Evolutionary conservation across 768 basidiomycete genomes (phyloP).

Genomic region (Trametes cinnabarina): DNA sequence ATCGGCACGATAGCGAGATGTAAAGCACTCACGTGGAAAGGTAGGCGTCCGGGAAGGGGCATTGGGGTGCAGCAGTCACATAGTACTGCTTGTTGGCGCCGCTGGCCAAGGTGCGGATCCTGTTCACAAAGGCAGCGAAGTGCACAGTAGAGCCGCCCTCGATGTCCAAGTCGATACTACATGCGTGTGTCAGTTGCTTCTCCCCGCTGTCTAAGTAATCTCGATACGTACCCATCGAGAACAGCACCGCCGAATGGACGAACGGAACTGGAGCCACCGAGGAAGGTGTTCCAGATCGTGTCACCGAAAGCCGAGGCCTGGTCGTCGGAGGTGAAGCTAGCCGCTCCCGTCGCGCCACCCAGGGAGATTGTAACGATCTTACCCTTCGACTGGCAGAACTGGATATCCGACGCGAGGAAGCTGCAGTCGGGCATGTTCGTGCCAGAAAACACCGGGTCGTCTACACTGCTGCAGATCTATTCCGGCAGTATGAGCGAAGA

Average conservation of each 20-base stretch:
- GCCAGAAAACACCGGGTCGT: slow-evolving; percentile 58
- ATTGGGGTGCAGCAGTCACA: slow-evolving; percentile 63
- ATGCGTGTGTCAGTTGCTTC: neutral
- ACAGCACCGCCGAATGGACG: slow-evolving; percentile 72
- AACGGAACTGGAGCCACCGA: slow-evolving; percentile 59
- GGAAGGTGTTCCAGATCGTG: slow-evolving; percentile 70
- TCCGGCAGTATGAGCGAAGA: neutral
- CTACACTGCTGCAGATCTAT: slow-evolving; percentile 63
- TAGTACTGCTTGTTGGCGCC: slow-evolving; percentile 61
- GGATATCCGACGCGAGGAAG: slow-evolving; percentile 58
- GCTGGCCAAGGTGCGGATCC: slow-evolving; percentile 49
- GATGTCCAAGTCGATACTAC: slow-evolving; percentile 65
- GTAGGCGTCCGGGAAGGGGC: slow-evolving; percentile 66
- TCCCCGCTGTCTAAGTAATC: neutral
- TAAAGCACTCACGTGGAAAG: slow-evolving; percentile 38
- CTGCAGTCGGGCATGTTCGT: slow-evolving; percentile 62
- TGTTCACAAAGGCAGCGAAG: slow-evolving; percentile 41
- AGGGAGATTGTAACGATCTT: slow-evolving; percentile 40
- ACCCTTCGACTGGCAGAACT: slow-evolving; percentile 53
- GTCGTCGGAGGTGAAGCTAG: slow-evolving; percentile 55
- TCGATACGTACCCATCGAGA: slow-evolving; percentile 57
- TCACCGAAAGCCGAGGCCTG: slow-evolving; percentile 60
- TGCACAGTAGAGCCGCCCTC: slow-evolving; percentile 52
- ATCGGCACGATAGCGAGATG: too few relatives aligned
- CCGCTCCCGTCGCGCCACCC: slow-evolving; percentile 52